Evolutionary conservation across 768 basidiomycete genomes (phyloP).

Genomic region (Phlebiopsis gigantea): DNA sequence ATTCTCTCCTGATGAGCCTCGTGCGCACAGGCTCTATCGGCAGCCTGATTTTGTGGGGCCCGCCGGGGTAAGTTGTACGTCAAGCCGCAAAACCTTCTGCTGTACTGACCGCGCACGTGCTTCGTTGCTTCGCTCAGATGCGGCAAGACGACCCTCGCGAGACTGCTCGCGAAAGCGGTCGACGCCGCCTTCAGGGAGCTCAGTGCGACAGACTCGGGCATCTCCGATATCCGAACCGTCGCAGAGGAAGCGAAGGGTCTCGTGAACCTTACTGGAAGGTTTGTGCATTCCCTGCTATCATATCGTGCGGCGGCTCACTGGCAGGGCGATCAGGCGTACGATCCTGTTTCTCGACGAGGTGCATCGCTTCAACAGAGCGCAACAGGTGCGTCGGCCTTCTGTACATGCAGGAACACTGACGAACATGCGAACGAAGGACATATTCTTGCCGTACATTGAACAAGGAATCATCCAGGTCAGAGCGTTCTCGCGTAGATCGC

Average conservation of each 20-base stretch:
- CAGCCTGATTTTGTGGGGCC: conserved; percentile 70
- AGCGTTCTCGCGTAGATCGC: neutral
- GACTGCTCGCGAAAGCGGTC: conserved; percentile 57
- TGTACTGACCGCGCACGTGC: neutral
- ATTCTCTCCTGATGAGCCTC: conserved; percentile 50
- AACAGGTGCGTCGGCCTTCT: conserved; percentile 41
- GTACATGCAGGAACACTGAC: no score
- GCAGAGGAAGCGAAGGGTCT: conserved; percentile 72
- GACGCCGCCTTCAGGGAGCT: conserved; percentile 69
- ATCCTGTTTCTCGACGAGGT: conserved; percentile 82
- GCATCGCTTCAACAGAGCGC: conserved; percentile 70
- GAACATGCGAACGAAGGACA: conserved; percentile 42
- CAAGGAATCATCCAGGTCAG: conserved; percentile 61
- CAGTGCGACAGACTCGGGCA: conserved; percentile 64
- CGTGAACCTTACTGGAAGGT: conserved; percentile 63
- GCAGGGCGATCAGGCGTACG: conserved; percentile 49
- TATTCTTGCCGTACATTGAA: conserved; percentile 80
- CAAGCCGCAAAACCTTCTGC: neutral
- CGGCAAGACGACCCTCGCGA: conserved; percentile 73
- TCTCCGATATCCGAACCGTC: conserved; percentile 65
- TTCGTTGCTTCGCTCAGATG: conserved; percentile 32
- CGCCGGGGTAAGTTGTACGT: conserved; percentile 47
- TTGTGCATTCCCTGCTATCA: conserved; percentile 11
- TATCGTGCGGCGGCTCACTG: conserved; percentile 7
- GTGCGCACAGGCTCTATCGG: conserved; percentile 48